phyloP scores from a whole-genome alignment of 1,139 yeast genomes.

The Lodderomyces beijingensis region DNA sequence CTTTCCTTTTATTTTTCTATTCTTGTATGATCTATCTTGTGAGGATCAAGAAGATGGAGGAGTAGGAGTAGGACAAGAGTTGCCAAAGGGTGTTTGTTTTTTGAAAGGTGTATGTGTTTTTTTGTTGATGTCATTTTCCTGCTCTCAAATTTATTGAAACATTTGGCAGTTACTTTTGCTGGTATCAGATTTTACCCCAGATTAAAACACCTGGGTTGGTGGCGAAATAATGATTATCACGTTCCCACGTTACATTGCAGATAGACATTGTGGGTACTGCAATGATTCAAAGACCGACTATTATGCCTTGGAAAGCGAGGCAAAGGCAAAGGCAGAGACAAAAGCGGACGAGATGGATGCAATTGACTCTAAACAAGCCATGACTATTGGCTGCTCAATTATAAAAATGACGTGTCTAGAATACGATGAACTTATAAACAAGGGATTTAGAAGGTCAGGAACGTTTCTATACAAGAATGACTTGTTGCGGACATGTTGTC shows the following conservation, averaged over 20 bases:
- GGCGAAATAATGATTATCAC: conserved; percentile 7
- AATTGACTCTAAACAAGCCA: conserved; percentile 16
- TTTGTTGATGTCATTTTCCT: too few species aligned
- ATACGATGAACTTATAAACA: conserved; percentile 63
- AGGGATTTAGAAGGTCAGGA: conserved; percentile 82
- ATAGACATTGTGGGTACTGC: conserved; percentile 61
- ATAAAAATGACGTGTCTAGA: conserved; percentile 44
- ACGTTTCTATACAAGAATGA: conserved; percentile 70
- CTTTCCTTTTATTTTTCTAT: too few species aligned
- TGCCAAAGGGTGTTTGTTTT: too few species aligned
- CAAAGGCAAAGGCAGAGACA: conserved; percentile 1
- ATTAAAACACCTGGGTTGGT: too few species aligned
- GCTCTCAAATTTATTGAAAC: too few species aligned
- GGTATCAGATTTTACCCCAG: too few species aligned
- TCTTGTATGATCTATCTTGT: too few species aligned
- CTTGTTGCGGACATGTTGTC: conserved; percentile 68
- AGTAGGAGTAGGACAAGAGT: too few species aligned
- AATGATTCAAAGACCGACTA: conserved; percentile 40
- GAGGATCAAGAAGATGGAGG: too few species aligned
- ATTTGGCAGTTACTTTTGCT: too few species aligned
- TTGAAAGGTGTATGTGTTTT: too few species aligned
- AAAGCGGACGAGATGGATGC: background rate
- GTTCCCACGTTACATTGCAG: conserved; percentile 21
- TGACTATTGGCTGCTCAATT: conserved; percentile 47
- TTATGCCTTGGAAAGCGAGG: conserved; percentile 30